Evolutionary conservation across 2,329 filamentous ascomycete species (phyloP).

Genomic region (Claviceps spartinae): DNA sequence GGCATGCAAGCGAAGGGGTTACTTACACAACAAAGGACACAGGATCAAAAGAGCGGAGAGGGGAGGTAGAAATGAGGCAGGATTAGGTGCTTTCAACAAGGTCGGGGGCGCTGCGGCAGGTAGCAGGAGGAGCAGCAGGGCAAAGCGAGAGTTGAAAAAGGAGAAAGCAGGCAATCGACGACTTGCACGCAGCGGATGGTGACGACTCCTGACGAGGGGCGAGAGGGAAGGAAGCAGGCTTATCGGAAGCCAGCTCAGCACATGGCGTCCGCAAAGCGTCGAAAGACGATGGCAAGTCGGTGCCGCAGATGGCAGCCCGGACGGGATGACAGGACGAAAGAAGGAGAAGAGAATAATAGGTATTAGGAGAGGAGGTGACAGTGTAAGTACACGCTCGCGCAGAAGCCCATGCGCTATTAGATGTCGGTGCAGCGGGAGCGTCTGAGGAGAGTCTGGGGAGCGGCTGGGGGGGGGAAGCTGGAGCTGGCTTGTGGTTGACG

Average conservation of each 20-base stretch:
- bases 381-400: too few species aligned
- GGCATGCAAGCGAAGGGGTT: background rate
- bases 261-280: conserved; percentile 7
- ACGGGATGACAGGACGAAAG: too few species aligned
- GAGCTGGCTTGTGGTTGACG: too few species aligned
- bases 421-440: too few species aligned
- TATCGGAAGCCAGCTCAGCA: conserved; percentile 5
- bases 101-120: background rate
- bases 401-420: too few species aligned
- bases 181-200: background rate
- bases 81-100: background rate
- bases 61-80: background rate
- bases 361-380: too few species aligned
- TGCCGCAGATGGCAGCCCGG: too few species aligned
- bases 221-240: conserved; percentile 2
- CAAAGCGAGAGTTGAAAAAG: background rate
- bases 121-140: background rate
- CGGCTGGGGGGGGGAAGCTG: too few species aligned
- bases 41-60: background rate
- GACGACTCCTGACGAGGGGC: background rate
- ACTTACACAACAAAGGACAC: background rate
- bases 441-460: too few species aligned
- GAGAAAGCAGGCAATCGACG: background rate
- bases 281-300: background rate
- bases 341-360: too few species aligned